These are phyloP conservation scores for Yarrowia sp. DNA, from an alignment of 805 yeast species.

Conservation along the genomic window DNA sequence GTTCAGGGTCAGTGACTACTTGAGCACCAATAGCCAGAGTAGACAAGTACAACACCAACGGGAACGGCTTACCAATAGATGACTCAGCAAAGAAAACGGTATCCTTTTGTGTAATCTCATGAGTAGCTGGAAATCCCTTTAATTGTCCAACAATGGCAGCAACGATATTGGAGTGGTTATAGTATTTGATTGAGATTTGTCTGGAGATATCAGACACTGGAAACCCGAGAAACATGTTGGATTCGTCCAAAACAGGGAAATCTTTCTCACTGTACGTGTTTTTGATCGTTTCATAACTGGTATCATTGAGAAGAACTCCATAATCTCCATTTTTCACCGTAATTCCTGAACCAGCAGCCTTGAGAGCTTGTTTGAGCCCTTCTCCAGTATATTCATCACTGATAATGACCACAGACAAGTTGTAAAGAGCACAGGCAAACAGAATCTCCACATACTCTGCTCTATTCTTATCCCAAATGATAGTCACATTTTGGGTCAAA, in stretches of 20 bases:
- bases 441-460: conserved; percentile 13
- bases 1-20: conserved; percentile 30
- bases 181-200: conserved; percentile 9
- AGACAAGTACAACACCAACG: conserved; percentile 36
- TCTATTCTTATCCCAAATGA: conserved; percentile 37
- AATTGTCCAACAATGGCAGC: conserved; percentile 42
- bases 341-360: background rate
- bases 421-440: conserved; percentile 27
- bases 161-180: conserved; percentile 36
- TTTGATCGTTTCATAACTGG: background rate
- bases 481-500: conserved; percentile 28
- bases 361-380: background rate
- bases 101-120: conserved; percentile 37
- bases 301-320: background rate
- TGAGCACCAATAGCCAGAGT: conserved; percentile 37
- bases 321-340: background rate
- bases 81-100: conserved; percentile 37
- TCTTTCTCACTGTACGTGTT: conserved; percentile 8
- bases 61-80: conserved; percentile 32
- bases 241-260: conserved; percentile 14
- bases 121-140: conserved; percentile 37
- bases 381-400: conserved; percentile 24
- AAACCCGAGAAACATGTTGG: conserved; percentile 21
- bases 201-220: conserved; percentile 19
- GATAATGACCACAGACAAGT: background rate